Percentiles rank a stretch among this genome's conserved stretches.
Conservation (phyloP, 345 rosid genomes). For the Sapria himalayana region DNA sequence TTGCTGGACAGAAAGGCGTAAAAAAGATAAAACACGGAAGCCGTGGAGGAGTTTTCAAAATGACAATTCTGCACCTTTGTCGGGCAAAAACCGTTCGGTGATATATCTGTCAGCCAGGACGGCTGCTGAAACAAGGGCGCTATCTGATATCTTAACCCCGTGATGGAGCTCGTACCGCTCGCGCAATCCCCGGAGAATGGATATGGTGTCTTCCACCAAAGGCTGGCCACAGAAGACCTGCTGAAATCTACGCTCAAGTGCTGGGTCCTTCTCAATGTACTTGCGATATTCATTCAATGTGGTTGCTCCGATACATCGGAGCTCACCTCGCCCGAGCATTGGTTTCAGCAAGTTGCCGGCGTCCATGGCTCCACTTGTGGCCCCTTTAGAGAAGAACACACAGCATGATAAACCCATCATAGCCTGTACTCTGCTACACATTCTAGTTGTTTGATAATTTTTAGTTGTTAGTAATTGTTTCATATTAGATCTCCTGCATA, state of each 20-base stretch:
- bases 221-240: conserved; percentile 90
- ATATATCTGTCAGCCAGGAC: conserved; percentile 76
- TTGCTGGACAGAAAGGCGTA: too few relatives aligned
- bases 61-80: conserved; percentile 58
- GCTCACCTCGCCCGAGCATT: conserved; percentile 87
- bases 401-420: too few relatives aligned
- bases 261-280: conserved; percentile 81
- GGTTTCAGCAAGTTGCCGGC: conserved; percentile 89
- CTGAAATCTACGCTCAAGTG: conserved; percentile 80
- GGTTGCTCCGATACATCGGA: conserved; percentile 83
- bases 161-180: conserved; percentile 85
- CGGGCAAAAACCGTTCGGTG: conserved; percentile 81
- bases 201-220: conserved; percentile 78
- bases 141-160: conserved; percentile 76
- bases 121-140: conserved; percentile 83
- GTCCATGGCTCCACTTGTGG: conserved; percentile 68
- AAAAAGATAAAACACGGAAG: too few relatives aligned
- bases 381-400: conserved; percentile 37
- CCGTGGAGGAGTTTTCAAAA: too few relatives aligned
- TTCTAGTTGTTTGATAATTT: too few relatives aligned
- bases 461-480: too few relatives aligned
- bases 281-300: conserved; percentile 77
- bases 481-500: too few relatives aligned
- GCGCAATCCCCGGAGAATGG: conserved; percentile 73
- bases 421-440: too few relatives aligned